phyloP scores from a whole-genome alignment of 2,329 filamentous ascomycete species.

The Xylariaceae sp. region DNA sequence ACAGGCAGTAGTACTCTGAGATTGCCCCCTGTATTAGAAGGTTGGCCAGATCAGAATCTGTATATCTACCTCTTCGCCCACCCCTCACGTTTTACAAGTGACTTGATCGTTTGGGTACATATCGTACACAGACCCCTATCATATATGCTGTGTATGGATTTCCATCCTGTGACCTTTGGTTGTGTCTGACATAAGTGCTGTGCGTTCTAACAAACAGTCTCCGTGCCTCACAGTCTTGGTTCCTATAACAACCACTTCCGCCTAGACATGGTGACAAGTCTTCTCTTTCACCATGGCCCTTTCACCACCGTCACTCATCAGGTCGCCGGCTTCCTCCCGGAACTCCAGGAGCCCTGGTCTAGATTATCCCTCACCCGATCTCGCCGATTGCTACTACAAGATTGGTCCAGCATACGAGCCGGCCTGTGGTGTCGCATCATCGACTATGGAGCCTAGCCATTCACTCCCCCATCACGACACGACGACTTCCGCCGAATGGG shows the following conservation, averaged over 20 bases:
- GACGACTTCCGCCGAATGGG: slow-evolving; percentile 46
- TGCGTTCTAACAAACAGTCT: slow-evolving; percentile 1
- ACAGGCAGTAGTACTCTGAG: neutral
- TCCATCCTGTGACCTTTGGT: neutral
- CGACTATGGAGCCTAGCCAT: slow-evolving; percentile 36
- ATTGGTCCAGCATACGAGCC: slow-evolving; percentile 41
- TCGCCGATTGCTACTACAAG: slow-evolving; percentile 43
- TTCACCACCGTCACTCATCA: slow-evolving; percentile 47
- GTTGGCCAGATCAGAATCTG: slow-evolving; percentile 3
- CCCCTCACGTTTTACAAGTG: neutral
- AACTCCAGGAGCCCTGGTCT: slow-evolving; percentile 40
- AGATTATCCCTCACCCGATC: slow-evolving; percentile 46
- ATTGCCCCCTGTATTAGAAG: neutral
- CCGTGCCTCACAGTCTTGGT: slow-evolving; percentile 12
- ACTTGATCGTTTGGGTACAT: slow-evolving; percentile 1
- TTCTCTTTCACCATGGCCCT: slow-evolving; percentile 42
- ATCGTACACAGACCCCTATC: slow-evolving; percentile 6
- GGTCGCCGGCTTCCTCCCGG: slow-evolving; percentile 42
- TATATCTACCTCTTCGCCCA: slow-evolving; percentile 15
- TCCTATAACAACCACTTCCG: slow-evolving; percentile 16
- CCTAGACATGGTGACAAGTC: slow-evolving; percentile 6
- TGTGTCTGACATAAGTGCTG: neutral
- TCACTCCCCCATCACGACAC: slow-evolving; percentile 39
- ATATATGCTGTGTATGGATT: neutral
- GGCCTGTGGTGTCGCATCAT: slow-evolving; percentile 37